Evolutionary conservation across 768 basidiomycete genomes (phyloP), one percentile per base, ranked within the genome.

Genomic region (Tephrocybe sp.): DNA sequence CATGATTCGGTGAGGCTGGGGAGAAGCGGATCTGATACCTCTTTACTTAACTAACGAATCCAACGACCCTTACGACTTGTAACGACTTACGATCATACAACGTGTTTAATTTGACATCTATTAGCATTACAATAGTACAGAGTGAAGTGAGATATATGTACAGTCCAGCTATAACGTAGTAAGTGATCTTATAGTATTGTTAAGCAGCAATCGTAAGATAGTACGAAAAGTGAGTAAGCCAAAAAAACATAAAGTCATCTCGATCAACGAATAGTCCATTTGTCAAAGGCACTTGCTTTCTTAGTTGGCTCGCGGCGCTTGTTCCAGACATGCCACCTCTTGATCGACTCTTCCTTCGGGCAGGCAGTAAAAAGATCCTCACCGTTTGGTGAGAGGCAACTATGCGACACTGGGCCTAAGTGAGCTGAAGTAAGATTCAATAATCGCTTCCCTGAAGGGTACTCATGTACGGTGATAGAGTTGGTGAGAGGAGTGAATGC

Each of bases 321-420:
- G n/a, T 63, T 66, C 85, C 84, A 87, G 30, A 86, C 82, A 54
- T 82, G 80, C 78, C 84, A 87, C 77, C 85, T 82, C 68, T 84
- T 85, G 68, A 87, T 83, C 41, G 81, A 78, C 63, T 86, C 82
- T 55, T 86, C 85, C 22, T 64, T 67, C 1, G 83, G 80, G 50
- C 80, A 84, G 7, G 83, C 76, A 30, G 85, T 84, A 58, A 85
- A 86, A 48, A 85, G 60, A 57, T 71, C 75, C 52, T 82, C 82
- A 5, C 84, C 84, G 45, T 80, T 77, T 2, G 83, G 84, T 33
- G 82, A 72, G 35, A 87, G 66, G 61, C 83, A 84, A 53, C 82
- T 82, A 52, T 85, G 82, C 11, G 77, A 76, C 10, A 85, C 72
- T 4, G 73, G 63, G 46, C 75, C 73, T 17, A 68, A 66, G 59